Evolutionary conservation across 768 basidiomycete species (phyloP).

Genomic region (Rhodotorula babjevae): DNA sequence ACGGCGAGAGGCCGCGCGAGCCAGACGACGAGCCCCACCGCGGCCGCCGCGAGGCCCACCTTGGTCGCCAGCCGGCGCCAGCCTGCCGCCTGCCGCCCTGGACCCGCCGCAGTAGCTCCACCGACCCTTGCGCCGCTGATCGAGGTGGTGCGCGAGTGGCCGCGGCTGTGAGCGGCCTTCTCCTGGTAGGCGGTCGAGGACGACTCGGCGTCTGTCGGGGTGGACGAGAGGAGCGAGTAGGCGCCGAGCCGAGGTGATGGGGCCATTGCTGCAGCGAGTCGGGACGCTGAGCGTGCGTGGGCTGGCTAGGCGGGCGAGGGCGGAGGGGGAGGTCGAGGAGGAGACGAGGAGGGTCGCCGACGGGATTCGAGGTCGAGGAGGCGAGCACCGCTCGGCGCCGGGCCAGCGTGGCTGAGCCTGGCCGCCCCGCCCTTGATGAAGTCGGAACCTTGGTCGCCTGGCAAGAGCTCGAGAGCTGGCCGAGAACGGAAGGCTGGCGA

Average conservation of each 20-base stretch:
- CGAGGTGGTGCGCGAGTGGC: neutral
- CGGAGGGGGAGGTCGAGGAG: too few relatives aligned
- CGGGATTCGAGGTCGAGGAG: too few relatives aligned
- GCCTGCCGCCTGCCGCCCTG: neutral
- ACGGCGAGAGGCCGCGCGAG: neutral
- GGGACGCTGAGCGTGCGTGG: too few relatives aligned
- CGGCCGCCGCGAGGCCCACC: neutral
- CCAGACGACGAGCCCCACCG: neutral
- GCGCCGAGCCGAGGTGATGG: neutral
- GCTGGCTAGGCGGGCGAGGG: too few relatives aligned
- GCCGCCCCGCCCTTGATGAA: too few relatives aligned
- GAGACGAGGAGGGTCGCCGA: too few relatives aligned
- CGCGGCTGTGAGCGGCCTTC: neutral
- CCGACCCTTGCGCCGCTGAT: too few relatives aligned
- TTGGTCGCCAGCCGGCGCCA: neutral
- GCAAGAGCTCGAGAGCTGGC: too few relatives aligned
- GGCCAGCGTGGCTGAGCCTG: too few relatives aligned
- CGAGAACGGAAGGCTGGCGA: neutral
- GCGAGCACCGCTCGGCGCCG: too few relatives aligned
- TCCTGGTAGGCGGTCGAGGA: constrained; percentile 13
- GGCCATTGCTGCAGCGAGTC: neutral
- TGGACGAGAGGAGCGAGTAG: constrained; percentile 19
- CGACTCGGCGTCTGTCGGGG: constrained; percentile 2
- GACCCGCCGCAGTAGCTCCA: too few relatives aligned
- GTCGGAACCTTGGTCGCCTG: too few relatives aligned